Percentiles rank a stretch among this genome's conserved stretches.
Evolutionary conservation across 345 rosid genomes (phyloP).

Genomic region (Lepidium africanum): DNA sequence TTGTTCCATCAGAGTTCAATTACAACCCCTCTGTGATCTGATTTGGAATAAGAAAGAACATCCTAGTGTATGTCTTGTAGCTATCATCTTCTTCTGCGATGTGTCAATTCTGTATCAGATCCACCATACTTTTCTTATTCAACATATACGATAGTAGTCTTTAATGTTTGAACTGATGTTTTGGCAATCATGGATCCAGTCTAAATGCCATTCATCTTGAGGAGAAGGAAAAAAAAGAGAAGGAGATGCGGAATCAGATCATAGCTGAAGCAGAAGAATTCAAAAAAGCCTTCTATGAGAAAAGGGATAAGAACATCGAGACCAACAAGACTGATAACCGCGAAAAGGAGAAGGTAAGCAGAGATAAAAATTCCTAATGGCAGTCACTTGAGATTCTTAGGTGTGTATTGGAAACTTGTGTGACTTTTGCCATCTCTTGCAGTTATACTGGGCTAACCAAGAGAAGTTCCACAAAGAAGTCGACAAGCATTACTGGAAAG

Average conservation of each 20-base stretch:
- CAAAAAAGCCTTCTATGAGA: conserved; percentile 74
- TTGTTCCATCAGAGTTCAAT: neutral
- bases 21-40: neutral
- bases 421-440: conserved; percentile 9
- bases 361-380: neutral
- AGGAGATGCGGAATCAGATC: conserved; percentile 83
- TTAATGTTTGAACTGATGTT: neutral
- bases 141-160: neutral
- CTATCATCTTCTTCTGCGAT: neutral
- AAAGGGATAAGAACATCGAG: conserved; percentile 57
- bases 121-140: neutral
- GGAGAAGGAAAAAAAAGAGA: conserved; percentile 94
- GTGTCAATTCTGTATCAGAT: neutral
- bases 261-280: conserved; percentile 82
- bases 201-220: conserved; percentile 76
- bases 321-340: conserved; percentile 73
- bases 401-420: neutral
- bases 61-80: neutral
- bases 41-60: neutral
- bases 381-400: neutral
- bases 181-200: conserved; percentile 33
- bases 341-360: conserved; percentile 78
- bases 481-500: conserved; percentile 85
- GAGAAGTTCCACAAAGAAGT: conserved; percentile 96
- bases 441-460: conserved; percentile 76